Evolutionary conservation across 2,329 filamentous ascomycete genomes (phyloP), one percentile per base, ranked within the genome.

Genomic region (Boeremia lycopersici): DNA sequence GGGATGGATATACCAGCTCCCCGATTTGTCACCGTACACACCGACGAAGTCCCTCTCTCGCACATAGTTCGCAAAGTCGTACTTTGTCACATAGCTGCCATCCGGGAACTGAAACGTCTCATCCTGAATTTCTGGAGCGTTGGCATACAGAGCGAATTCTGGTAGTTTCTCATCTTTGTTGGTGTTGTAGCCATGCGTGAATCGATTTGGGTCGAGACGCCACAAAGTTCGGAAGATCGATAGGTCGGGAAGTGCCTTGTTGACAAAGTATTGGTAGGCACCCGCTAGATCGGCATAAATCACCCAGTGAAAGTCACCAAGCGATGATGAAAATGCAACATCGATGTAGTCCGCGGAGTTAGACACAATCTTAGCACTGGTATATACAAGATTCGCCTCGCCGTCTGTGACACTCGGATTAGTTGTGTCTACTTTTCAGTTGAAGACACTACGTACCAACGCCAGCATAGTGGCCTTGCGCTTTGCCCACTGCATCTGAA

Each of bases 191-290:
- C 77, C 79, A 43, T 74, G 71, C 4, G 76, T 67, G 50, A 81
- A 81, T 1, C 74, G 77, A 1, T 67, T 65, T 39, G 79, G 79
- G 47, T 79, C 77, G 12, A 81, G 70, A 10, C 78, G 73, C 71
- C 76, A 79, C 12, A 81, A 67, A 0, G 77, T 79, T 11, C 79
- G 69, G 59, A 79, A 79, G 53, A 80, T 77, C 43, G 78, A 77
- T 11, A 81, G 69, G 0, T 65, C 66, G 0, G 79, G 77, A 12
- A 81, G 63, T 11, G 72, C 76, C 48, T 69, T 75, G 64, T 81
- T 81, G 53, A 81, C 77, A 45, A 81, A 78, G 65, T 81, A 81
- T 48, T 81, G 79, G 50, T 81, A 81, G 8, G 79, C 78, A n/a
- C 79, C 79, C 1, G 75, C 65, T 2, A 80, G 74, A 10, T 75